Evolutionary conservation across 1,284 basidiomycete species (phyloP).

Genomic region (Ceratobasidium theobromae): DNA sequence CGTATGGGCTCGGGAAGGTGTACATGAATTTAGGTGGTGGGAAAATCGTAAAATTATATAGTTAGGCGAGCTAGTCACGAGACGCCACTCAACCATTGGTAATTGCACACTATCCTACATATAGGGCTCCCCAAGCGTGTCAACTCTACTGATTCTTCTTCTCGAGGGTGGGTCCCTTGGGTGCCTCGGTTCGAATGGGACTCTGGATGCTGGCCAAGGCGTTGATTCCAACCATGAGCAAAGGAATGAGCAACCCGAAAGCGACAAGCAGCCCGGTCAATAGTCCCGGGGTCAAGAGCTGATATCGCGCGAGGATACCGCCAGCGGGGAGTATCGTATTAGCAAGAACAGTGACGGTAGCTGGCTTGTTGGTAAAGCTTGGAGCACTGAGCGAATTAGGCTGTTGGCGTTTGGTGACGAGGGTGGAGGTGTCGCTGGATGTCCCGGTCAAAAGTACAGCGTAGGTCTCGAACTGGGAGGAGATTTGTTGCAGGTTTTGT

Average conservation of each 20-base stretch:
- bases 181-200: slow-evolving; percentile 31
- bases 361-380: not conserved
- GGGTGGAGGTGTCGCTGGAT: not conserved
- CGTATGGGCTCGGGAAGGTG: no score
- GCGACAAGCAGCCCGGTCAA: slow-evolving; percentile 29
- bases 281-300: slow-evolving; percentile 17
- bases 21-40: no score
- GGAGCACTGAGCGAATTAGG: slow-evolving; percentile 5
- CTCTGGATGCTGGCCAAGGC: slow-evolving; percentile 47
- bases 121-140: not conserved
- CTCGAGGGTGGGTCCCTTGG: slow-evolving; percentile 38
- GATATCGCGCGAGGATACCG: slow-evolving; percentile 19
- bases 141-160: slow-evolving; percentile 45
- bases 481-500: slow-evolving; percentile 12
- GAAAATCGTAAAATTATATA: not conserved
- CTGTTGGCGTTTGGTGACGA: slow-evolving; percentile 23
- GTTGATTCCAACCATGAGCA: slow-evolving; percentile 41
- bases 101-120: not conserved
- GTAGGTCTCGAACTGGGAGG: slow-evolving; percentile 19
- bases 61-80: not conserved
- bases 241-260: slow-evolving; percentile 33
- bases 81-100: not conserved
- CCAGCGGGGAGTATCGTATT: slow-evolving; percentile 26
- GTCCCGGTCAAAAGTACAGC: slow-evolving; percentile 30
- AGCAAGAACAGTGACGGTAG: not conserved